Base-by-base conservation (phyloP, 1,284 basidiomycete genomes). In the Ganoderma leucocontextum region DNA sequence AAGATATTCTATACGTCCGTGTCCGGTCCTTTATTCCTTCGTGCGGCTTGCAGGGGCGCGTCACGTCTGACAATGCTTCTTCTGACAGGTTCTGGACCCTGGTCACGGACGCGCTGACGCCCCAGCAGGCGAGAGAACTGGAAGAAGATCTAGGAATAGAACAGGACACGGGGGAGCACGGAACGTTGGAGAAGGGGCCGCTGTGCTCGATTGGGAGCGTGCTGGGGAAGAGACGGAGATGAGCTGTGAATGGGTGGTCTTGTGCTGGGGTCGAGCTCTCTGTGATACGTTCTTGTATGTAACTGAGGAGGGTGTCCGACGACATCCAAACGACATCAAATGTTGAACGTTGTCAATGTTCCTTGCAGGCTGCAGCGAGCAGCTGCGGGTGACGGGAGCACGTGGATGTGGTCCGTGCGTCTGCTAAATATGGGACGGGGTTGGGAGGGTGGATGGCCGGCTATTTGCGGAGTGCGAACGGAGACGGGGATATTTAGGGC, bases 81-180 rank as follows among this genome's bases (percentile, higher is more conserved):
- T 55, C 63, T 53, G 47, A 49, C 76, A 94, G 93, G 55, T 86
- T 94, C 75, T 94, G 92, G 91, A 82, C 87, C 64, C 77, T 92
- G 33, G 86, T 85, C n/a, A 89, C 89, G 10, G 93, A 94, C 69
- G 77, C 87, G 17, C 76, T 93, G 13, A 77, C 88, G 7, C 89
- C 89, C 52, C 87, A 89, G 76, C 90, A 93, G 57, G 86, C 89
- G 0, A 76, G 78, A 12, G 82, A 80, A 53, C 86, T 95, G 17
- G 84, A 83, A 19, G 93, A 94, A 76, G 89, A 92, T 64, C 85
- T 95, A 15, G 92, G 92, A 4, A 86, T 95, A 66, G 93, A 95
- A 79, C 79, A 83, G 53, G 93, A 95, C 74, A 88, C 89, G 9
- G 66, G 81, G 1, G 93, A 94, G 79, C 92, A 94, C 75, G 68